These are phyloP conservation scores for Ganoderma leucocontextum DNA, from an alignment of 1,284 basidiomycete species.

Conservation along the genomic window DNA sequence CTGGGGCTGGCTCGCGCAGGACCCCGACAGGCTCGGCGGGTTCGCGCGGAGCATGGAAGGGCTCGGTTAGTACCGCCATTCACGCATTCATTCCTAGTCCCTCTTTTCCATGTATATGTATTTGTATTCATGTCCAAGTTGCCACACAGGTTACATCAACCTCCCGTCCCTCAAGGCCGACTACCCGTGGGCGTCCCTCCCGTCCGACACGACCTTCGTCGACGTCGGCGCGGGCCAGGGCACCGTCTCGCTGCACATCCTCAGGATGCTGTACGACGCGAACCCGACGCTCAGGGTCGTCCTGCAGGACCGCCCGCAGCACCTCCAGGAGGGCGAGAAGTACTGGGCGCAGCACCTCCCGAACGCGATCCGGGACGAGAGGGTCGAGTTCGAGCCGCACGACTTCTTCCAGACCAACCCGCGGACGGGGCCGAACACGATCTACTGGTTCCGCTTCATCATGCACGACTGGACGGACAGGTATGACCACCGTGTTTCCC, in stretches of 20 bases:
- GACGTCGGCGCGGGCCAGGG: constrained; percentile 17
- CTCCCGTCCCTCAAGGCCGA: constrained; percentile 11
- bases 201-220: constrained; percentile 14
- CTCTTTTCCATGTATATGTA: not conserved
- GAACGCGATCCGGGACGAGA: not conserved
- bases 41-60: constrained; percentile 14
- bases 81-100: not conserved
- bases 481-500: not conserved
- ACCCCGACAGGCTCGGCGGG: constrained; percentile 10
- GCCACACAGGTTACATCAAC: constrained; percentile 6
- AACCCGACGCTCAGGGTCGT: constrained; percentile 13
- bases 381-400: constrained; percentile 10
- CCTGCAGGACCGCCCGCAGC: constrained; percentile 11
- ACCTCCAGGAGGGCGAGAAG: constrained; percentile 11
- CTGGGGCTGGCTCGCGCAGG: constrained; percentile 11
- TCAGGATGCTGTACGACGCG: constrained; percentile 11
- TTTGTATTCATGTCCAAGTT: not conserved
- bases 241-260: constrained; percentile 13
- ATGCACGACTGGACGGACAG: constrained; percentile 15
- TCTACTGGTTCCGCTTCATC: constrained; percentile 15
- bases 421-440: constrained; percentile 3
- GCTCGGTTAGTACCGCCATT: not conserved
- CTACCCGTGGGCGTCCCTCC: constrained; percentile 14
- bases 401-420: constrained; percentile 13
- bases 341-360: constrained; percentile 14